phyloP scores from a whole-genome alignment of 2,329 filamentous ascomycete genomes.

The Aureobasidium sp. region DNA sequence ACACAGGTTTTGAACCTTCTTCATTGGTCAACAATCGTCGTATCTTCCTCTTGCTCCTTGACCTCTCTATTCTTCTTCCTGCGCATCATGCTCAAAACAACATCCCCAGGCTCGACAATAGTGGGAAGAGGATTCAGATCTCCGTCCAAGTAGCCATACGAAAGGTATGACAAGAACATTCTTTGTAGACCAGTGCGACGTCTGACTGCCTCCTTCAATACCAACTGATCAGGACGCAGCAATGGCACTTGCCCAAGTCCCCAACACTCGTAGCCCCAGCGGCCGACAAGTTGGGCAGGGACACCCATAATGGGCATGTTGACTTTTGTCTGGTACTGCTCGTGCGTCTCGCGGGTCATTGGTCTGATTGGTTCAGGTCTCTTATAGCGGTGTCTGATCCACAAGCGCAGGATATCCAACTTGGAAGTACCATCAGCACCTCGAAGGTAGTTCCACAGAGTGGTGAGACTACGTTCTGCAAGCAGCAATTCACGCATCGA shows the following conservation, averaged over 20 bases:
- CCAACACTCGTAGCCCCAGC: slow-evolving; percentile 37
- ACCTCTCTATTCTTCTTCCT: slow-evolving; percentile 27
- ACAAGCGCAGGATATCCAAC: slow-evolving; percentile 50
- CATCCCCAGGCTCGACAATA: slow-evolving; percentile 42
- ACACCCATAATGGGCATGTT: slow-evolving; percentile 45
- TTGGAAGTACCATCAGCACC: slow-evolving; percentile 49
- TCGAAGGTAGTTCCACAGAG: slow-evolving; percentile 53
- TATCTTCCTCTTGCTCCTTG: neutral
- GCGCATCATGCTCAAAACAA: slow-evolving; percentile 32
- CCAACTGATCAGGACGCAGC: slow-evolving; percentile 50
- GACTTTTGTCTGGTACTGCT: slow-evolving; percentile 21
- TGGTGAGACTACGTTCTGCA: slow-evolving; percentile 25
- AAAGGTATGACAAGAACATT: slow-evolving; percentile 51
- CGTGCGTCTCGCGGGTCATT: slow-evolving; percentile 9
- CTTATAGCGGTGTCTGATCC: slow-evolving; percentile 51
- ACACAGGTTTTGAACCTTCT: neutral
- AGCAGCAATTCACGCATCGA: slow-evolving; percentile 47
- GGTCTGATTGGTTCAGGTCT: slow-evolving; percentile 19
- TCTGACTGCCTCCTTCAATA: slow-evolving; percentile 50
- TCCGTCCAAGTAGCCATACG: slow-evolving; percentile 57
- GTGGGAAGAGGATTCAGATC: slow-evolving; percentile 43
- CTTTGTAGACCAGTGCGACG: slow-evolving; percentile 49
- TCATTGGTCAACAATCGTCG: slow-evolving; percentile 10
- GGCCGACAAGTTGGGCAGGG: slow-evolving; percentile 46
- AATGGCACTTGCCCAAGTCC: slow-evolving; percentile 36